Evolutionary conservation across 345 rosid species (phyloP), one percentile per base, ranked within the genome.

Genomic region (Theobroma cacao): DNA sequence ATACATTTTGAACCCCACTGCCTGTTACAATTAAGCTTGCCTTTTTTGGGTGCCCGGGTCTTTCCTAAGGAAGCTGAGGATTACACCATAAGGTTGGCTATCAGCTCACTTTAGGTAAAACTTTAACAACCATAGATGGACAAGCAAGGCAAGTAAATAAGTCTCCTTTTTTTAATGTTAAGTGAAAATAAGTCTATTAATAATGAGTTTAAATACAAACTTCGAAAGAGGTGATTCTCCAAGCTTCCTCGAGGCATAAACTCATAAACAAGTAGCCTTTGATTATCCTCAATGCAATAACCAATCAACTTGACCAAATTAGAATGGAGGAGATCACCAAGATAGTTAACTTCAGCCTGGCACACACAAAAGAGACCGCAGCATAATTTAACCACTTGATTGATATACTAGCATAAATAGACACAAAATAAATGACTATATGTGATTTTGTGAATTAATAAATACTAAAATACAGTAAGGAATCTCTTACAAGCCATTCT

Each of bases 201-300:
- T 36, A 26, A 61, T n/a, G 61, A 58, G 58, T 69, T 68, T 48
- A 55, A 17, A 33, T 41, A 73, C 89, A 24, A 84, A 90, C 93
- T 86, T 80, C 93, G 75, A 69, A 88, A 90, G 13, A 90, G 87
- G 73, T 90, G 93, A 74, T 90, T 90, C 84, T 90, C 91, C 80
- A 90, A 82, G 85, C 92, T 89, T 84, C 92, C 90, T 22, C 89
- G 86, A 83, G 90, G 89, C 90, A 87, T 87, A 55, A 89, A 87
- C 85, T 86, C 92, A 41, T 89, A 89, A 1, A 82, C 92, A 74
- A 86, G 84, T 14, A 87, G 85, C 83, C 92, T 88, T 60, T 89
- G 91, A 71, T 88, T 88, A 79, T 85, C 92, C 81, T 89, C 91
- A 69, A 86, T 88, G 87, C 92, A 87, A 76, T 84, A 87, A 36